Evolutionary conservation across 2,329 filamentous ascomycete genomes (phyloP).

Genomic region (Phyllosticta citrichinensis): DNA sequence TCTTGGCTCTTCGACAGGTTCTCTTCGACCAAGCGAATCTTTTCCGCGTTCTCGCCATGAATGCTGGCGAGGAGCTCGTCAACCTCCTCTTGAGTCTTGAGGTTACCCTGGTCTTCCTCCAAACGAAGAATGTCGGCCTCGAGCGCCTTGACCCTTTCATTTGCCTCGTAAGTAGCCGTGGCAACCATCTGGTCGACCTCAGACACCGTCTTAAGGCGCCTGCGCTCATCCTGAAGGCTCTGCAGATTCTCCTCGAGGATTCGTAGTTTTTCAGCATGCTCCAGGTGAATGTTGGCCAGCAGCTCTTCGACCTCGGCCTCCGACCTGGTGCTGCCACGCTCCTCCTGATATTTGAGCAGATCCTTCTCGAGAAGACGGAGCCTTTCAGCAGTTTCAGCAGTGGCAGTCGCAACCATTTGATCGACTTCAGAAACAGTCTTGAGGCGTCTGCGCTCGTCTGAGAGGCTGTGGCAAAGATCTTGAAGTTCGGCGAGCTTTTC

Average conservation of each 20-base stretch:
- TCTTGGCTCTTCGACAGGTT: background rate
- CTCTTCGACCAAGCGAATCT: background rate
- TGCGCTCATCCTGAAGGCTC: slow-evolving; percentile 6
- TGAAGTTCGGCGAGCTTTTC: background rate
- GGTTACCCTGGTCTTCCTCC: background rate
- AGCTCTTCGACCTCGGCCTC: slow-evolving; percentile 5
- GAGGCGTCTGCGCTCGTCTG: background rate
- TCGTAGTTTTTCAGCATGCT: slow-evolving; percentile 4
- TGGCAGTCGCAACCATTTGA: background rate
- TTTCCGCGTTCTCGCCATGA: background rate
- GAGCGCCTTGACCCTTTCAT: background rate
- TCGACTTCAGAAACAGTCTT: background rate
- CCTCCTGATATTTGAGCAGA: background rate
- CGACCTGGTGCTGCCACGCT: background rate
- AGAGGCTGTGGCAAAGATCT: background rate
- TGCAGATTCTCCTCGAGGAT: slow-evolving; percentile 3
- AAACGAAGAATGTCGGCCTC: slow-evolving; percentile 1
- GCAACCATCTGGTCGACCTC: slow-evolving; percentile 3
- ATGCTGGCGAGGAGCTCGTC: background rate
- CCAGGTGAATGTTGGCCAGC: slow-evolving; percentile 1
- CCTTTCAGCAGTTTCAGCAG: background rate
- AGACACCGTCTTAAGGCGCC: slow-evolving; percentile 2
- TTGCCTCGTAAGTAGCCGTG: background rate
- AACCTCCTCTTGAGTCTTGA: background rate
- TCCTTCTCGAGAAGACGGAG: background rate